These are phyloP conservation scores for Zygosaccharomyces gambellarensis DNA, from an alignment of 805 yeast species.

Conservation along the genomic window DNA sequence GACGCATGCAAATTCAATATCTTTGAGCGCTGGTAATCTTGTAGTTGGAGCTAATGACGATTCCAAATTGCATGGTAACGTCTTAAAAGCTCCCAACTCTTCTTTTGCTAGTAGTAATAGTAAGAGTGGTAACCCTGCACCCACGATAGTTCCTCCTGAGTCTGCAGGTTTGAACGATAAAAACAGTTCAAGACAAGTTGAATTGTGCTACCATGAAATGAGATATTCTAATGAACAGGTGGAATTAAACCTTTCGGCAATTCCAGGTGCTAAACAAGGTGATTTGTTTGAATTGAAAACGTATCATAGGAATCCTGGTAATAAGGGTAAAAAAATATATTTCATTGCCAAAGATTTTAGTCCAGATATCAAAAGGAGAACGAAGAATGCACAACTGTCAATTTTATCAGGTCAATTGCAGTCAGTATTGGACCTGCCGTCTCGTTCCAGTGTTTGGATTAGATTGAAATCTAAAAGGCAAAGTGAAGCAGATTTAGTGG, in stretches of 20 bases:
- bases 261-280: constrained; percentile 68
- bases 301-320: constrained; percentile 31
- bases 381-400: constrained; percentile 44
- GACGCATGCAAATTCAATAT: constrained; percentile 25
- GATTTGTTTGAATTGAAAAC: constrained; percentile 67
- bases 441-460: constrained; percentile 62
- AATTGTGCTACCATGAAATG: constrained; percentile 55
- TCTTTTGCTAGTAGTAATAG: neutral
- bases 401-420: constrained; percentile 58
- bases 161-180: constrained; percentile 1
- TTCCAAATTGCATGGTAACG: constrained; percentile 1
- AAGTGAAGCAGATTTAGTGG: constrained; percentile 77
- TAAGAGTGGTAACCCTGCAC: neutral
- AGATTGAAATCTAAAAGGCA: constrained; percentile 40
- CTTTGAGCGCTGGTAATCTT: constrained; percentile 27
- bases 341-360: constrained; percentile 20
- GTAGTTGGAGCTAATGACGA: constrained; percentile 22
- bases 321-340: constrained; percentile 19
- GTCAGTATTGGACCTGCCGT: constrained; percentile 55
- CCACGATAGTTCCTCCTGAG: neutral
- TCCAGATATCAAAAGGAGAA: constrained; percentile 26
- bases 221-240: constrained; percentile 56
- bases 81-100: neutral
- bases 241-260: constrained; percentile 50
- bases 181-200: constrained; percentile 20